Base-by-base conservation (phyloP, 345 rosid species). In the Euclidium syriacum region DNA sequence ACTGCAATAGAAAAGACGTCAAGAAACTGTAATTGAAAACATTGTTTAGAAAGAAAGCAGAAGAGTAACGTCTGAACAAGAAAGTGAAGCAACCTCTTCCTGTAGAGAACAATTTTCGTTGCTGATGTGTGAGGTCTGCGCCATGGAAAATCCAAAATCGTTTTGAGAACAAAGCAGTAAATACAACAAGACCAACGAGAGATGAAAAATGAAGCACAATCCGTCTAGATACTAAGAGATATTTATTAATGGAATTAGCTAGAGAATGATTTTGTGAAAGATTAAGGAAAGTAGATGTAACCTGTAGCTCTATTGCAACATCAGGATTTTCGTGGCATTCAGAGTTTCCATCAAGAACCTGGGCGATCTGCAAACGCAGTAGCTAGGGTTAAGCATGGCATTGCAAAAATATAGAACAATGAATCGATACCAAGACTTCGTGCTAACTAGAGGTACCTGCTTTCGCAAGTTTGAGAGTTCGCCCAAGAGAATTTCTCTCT, bases 401-500 rank as follows among this genome's bases (percentile, higher is more conserved):
- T 32, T 32, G 46, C 25, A 70, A 17, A 48, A 42, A 33, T 34
- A 26, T 20, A 27, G 29, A 71, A 56, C 65, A 58, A 48, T 23
- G 4, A 33, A 46, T 36, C 10, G 12, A 49, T 43, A 29, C 5
- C 20, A 22, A 41, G 25, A 24, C 49, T 42, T 33, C 15, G 36
- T 51, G 61, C 54, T 62, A 38, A 44, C 32, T 47, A 68, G 2
- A 61, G 71, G 62, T 63, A 94, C 99, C 96, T 90, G 90, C 65
- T 81, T 83, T 53, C 88, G 78, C 65, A 90, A 76, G 52, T 73
- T 71, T 39, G 95, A 77, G 38, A 87, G 66, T 79, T 94, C 97
- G 27, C 79, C 85, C 63, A 72, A 49, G 52, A 90, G 84, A 73
- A 90, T 74, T 53, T 87, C 96, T 63, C 94, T 81, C 78, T 94